Base-by-base conservation (phyloP, 2,329 filamentous ascomycete species). In the Phialocephala subalpina region DNA sequence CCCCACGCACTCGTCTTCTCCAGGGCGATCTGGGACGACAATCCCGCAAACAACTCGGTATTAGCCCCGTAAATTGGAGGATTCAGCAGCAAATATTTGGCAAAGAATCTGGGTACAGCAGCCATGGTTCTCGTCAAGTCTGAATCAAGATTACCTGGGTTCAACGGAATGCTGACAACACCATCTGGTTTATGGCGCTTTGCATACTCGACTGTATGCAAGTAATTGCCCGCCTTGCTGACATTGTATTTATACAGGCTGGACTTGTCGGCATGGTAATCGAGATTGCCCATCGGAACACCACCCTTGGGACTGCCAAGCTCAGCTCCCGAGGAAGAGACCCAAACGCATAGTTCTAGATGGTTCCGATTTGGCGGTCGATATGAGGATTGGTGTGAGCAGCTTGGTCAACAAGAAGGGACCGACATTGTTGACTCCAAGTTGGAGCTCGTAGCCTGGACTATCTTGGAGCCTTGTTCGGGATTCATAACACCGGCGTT, bases 401-500 rank as follows among this genome's bases (percentile, higher is more conserved):
- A 80, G 70, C 40, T 78, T 77, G 2, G 78, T 79, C 62, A 81
- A 78, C 1, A 81, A 68, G 60, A 77, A 80, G 2, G 77, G 77
- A 0, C 72, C 79, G 1, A 81, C 53, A 49, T 73, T 73, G 64
- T 82, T 81, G 2, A 75, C 78, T 16, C 77, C 79, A 11, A 80
- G 62, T 36, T 78, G 77, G 11, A 78, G 56, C 55, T 82, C 79
- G 65, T 75, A 29, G 78, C 78, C 67, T 79, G 67, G 55, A 65
- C 69, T 6, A 76, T 77, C 66, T 76, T 74, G 63, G 74, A 71
- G 18, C 79, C 73, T 62, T 71, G 56, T 57, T 76, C 75, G 0
- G 79, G 77, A 1, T 69, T 67, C 78, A 80, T 80, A 6, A 82
- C 77, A 12, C 77, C 78, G 12, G 80, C 79, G 62, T 79, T 79